Conservation (phyloP, 192 early-diverging fungal species). For the Piromyces sp. region DNA sequence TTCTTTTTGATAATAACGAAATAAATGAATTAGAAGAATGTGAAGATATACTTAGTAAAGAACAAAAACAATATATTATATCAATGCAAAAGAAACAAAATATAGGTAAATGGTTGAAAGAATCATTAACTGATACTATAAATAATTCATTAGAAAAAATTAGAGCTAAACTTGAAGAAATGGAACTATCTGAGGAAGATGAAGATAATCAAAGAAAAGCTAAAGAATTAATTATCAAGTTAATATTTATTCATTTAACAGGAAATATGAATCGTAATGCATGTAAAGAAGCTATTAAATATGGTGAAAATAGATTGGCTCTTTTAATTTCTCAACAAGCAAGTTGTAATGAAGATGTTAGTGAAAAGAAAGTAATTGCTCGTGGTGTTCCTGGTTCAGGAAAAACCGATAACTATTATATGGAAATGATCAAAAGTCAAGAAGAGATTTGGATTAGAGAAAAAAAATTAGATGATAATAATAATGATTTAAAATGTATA, state of each 20-base stretch:
- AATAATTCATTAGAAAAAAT: neutral
- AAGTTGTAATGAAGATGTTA: neutral
- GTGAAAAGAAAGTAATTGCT: neutral
- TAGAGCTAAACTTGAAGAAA: neutral
- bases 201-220: neutral
- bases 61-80: neutral
- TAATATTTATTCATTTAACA: neutral
- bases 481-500: neutral
- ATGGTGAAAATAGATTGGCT: neutral
- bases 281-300: neutral
- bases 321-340: neutral
- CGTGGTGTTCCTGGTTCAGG: neutral
- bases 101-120: neutral
- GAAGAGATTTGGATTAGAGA: neutral
- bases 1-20: neutral
- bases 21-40: neutral
- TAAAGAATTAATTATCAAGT: neutral
- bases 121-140: neutral
- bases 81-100: neutral
- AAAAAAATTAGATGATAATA: neutral
- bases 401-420: neutral
- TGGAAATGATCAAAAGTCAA: neutral
- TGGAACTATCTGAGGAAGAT: neutral
- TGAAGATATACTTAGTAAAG: neutral
- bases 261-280: neutral